These are phyloP conservation scores for Cyphellophora europaea DNA, from an alignment of 2,329 filamentous ascomycete species.

Conservation along the genomic window DNA sequence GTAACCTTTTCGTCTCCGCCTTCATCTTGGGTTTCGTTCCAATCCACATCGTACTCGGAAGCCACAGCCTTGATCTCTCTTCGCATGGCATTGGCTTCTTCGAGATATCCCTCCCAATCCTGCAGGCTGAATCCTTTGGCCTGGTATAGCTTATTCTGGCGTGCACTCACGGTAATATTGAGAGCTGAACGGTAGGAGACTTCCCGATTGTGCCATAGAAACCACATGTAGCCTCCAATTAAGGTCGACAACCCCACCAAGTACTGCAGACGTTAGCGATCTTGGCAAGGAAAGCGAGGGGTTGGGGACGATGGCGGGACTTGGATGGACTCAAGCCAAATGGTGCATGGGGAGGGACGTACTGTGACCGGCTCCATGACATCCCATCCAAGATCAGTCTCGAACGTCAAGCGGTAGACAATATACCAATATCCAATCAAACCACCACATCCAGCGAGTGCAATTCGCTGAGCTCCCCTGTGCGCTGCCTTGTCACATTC, in stretches of 20 bases:
- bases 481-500: conserved; percentile 75
- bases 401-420: conserved; percentile 61
- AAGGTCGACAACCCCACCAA: conserved; percentile 76
- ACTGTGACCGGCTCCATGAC: conserved; percentile 86
- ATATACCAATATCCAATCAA: conserved; percentile 59
- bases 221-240: conserved; percentile 88
- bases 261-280: conserved; percentile 48
- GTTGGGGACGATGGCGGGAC: neutral
- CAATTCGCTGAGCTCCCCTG: conserved; percentile 66
- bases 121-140: conserved; percentile 64
- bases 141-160: conserved; percentile 70
- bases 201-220: conserved; percentile 84
- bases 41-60: conserved; percentile 81
- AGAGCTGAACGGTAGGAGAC: conserved; percentile 79
- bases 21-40: conserved; percentile 69
- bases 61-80: conserved; percentile 73
- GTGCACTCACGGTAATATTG: conserved; percentile 72
- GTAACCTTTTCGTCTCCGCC: conserved; percentile 48
- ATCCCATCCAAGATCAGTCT: conserved; percentile 78
- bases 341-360: conserved; percentile 24
- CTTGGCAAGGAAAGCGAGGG: conserved; percentile 3
- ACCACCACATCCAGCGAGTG: conserved; percentile 66
- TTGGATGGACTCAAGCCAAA: no score
- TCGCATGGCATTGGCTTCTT: conserved; percentile 68
- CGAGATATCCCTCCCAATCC: conserved; percentile 68